Base-by-base conservation (phyloP, 305 asterid genomes). In the Fraxinus paxiana region DNA sequence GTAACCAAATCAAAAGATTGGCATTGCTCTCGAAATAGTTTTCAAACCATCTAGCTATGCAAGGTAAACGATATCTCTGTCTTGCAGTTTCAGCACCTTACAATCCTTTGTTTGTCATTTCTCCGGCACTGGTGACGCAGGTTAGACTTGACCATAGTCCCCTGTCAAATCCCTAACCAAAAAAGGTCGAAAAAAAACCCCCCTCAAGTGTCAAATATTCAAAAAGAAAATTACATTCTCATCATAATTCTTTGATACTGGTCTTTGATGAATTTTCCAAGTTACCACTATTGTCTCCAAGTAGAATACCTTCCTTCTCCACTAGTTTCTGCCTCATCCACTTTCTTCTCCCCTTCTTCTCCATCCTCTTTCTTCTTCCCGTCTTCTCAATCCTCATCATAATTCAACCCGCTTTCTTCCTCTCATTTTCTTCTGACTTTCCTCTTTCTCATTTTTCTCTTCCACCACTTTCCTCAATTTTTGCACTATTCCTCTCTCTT, bases 91-190 rank as follows among this genome's bases (percentile, higher is more conserved):
- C 88, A 84, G 85, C 97, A 93, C 0, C 87, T 82, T 78, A 90
- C 93, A 74, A 93, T 97, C 76, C 87, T 81, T 84, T 92, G 92
- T 83, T 89, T 91, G 82, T 91, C 96, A 35, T 90, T 91, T 86
- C 96, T 89, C 88, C 86, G 89, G 90, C 97, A 91, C 83, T 90
- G 97, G 85, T 92, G 97, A 78, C 94, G 90, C 84, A 84, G 89
- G 81, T 74, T 85, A 10, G 87, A 85, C 54, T 76, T 80, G 74
- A 70, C 70, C 86, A 28, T 85, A 69, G 84, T 86, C 77, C 83
- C 89, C 95, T 89, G 71, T 15, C 72, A 82, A 80, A 80, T 79
- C 73, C 77, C 67, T 26, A 82, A 61, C 71, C 71, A 28, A 24
- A 78, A 43, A 43, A 73, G 2, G 41, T 1, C 77, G 31, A 38